These are phyloP conservation scores for Malania oleifera DNA, from an alignment of 164 flowering plant genomes.

Conservation along the genomic window DNA sequence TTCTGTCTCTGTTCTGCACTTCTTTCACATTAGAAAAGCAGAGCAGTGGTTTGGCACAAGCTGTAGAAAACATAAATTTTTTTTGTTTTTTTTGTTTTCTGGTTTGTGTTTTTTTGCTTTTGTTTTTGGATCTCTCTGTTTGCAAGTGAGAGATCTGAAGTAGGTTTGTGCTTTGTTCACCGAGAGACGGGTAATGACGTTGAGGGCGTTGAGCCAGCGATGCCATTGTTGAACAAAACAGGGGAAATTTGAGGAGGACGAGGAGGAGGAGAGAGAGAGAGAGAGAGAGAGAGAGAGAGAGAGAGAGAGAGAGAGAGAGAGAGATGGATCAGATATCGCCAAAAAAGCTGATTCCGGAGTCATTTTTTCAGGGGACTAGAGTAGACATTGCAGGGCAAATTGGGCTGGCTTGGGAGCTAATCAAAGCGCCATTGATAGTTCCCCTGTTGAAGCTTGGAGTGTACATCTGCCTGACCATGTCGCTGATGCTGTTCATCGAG, in stretches of 20 bases:
- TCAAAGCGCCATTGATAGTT: conserved; percentile 67
- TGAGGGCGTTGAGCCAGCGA: no score
- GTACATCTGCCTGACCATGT: conserved; percentile 56
- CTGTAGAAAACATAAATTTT: background rate
- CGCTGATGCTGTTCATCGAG: conserved; percentile 84
- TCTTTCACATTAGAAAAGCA: conserved; percentile 4
- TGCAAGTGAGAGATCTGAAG: conserved; percentile 16
- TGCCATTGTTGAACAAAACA: no score
- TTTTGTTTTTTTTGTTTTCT: background rate
- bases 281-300: no score
- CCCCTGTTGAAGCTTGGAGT: conserved; percentile 54
- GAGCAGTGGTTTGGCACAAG: conserved; percentile 19
- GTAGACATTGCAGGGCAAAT: conserved; percentile 53
- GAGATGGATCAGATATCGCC: conserved; percentile 28
- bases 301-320: conserved; percentile 11
- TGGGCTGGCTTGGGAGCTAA: conserved; percentile 55
- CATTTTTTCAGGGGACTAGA: conserved; percentile 39
- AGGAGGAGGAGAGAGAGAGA: no score
- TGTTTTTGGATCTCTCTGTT: background rate
- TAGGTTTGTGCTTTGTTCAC: conserved; percentile 14
- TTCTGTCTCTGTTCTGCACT: conserved; percentile 21
- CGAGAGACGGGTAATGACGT: no score
- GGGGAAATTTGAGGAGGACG: no score
- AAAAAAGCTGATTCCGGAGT: conserved; percentile 37
- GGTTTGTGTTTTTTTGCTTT: conserved; percentile 2